phyloP scores from a whole-genome alignment of 208 protist genomes.

The Crithidia bombi region DNA sequence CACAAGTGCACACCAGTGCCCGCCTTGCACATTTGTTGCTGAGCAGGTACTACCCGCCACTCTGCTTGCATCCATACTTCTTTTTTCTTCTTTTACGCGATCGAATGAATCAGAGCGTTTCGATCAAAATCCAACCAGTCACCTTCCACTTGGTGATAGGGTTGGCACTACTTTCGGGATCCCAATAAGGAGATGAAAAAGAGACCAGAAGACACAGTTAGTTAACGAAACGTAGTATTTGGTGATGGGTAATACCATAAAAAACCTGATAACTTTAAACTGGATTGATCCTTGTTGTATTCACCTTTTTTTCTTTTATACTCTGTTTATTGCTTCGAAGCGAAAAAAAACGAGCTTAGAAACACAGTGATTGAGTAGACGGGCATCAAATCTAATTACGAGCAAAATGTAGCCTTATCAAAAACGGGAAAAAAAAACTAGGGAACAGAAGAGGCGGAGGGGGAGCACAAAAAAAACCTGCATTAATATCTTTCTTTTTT shows the following conservation, averaged over 20 bases:
- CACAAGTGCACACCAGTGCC: too few species aligned
- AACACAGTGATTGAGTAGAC: background rate
- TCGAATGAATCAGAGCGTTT: background rate
- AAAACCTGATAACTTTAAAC: background rate
- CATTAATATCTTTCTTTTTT: background rate
- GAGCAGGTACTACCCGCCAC: background rate
- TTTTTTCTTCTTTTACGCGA: background rate
- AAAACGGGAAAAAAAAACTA: conserved; percentile 11
- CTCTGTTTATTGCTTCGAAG: background rate
- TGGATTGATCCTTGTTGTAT: background rate
- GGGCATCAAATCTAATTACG: conserved; percentile 6
- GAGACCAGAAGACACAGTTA: conserved; percentile 19
- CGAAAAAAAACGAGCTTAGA: background rate
- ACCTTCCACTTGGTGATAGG: conserved; percentile 9
- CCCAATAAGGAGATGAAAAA: conserved; percentile 20
- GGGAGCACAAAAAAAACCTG: background rate
- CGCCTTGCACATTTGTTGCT: too few species aligned
- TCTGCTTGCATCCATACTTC: background rate
- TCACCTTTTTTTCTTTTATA: background rate
- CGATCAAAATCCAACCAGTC: conserved; percentile 3
- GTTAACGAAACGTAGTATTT: background rate
- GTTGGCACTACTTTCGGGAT: conserved; percentile 6
- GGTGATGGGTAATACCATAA: background rate
- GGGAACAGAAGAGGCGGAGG: conserved; percentile 1
- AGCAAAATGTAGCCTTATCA: background rate